These are phyloP conservation scores for Aphanoascus verrucosus DNA, from an alignment of 2,329 filamentous ascomycete genomes.

Conservation along the genomic window DNA sequence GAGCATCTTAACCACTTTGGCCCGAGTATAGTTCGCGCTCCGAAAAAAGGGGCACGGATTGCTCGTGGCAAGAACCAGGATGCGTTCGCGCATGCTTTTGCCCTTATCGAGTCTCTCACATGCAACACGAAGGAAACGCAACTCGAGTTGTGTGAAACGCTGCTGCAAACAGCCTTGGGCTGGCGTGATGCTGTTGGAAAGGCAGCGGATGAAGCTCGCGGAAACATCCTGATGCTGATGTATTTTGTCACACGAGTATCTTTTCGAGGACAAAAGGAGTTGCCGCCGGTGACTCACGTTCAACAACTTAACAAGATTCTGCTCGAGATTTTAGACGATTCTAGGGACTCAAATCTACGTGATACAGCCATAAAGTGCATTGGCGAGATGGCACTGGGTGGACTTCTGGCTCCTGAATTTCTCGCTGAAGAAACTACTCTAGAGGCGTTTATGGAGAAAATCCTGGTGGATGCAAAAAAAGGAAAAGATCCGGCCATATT, in stretches of 20 bases:
- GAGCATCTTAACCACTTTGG: conserved; percentile 43
- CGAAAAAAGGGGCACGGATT: not conserved
- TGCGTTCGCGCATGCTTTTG: conserved; percentile 59
- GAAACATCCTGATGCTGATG: conserved; percentile 48
- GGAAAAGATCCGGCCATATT: conserved; percentile 72
- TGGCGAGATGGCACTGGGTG: conserved; percentile 52
- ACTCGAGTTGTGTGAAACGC: not conserved
- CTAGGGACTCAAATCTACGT: conserved; percentile 47
- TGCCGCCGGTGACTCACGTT: conserved; percentile 29
- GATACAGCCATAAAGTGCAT: conserved; percentile 49
- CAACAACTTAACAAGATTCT: conserved; percentile 36
- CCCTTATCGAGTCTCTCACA: conserved; percentile 60
- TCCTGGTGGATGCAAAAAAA: conserved; percentile 61
- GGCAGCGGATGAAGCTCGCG: conserved; percentile 49
- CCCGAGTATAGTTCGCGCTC: conserved; percentile 14
- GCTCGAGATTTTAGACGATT: conserved; percentile 43
- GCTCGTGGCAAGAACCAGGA: conserved; percentile 34
- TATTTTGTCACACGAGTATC: conserved; percentile 48
- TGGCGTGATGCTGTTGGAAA: conserved; percentile 54
- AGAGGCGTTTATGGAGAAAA: conserved; percentile 48
- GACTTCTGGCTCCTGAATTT: conserved; percentile 36
- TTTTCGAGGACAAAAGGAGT: conserved; percentile 36
- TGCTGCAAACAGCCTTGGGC: conserved; percentile 16
- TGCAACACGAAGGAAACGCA: not conserved
- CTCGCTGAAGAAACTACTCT: conserved; percentile 24